Conservation (phyloP, 345 rosid genomes). For the Citrus hindsii region DNA sequence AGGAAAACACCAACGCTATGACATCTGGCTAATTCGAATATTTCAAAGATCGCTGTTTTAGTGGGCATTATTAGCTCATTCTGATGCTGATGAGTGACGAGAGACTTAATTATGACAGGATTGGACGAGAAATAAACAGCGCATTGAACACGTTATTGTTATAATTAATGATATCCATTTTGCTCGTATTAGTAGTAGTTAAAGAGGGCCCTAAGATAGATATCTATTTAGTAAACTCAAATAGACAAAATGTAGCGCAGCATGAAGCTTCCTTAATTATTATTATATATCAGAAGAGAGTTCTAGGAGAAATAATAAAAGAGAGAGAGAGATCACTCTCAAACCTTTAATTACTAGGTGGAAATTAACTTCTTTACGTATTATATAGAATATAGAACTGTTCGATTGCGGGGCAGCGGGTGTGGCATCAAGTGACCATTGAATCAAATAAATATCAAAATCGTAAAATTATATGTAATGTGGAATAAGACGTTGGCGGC, state of each 20-base stretch:
- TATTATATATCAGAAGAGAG: neutral
- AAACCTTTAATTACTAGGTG: no score
- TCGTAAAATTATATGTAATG: neutral
- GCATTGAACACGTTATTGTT: neutral
- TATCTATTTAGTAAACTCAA: neutral
- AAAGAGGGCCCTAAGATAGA: slow-evolving; percentile 4
- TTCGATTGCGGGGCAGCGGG: neutral
- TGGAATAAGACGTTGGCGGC: neutral
- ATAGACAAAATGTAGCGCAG: neutral
- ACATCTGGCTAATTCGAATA: slow-evolving; percentile 1
- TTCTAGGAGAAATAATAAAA: neutral
- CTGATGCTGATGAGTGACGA: slow-evolving; percentile 1
- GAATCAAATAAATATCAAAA: neutral
- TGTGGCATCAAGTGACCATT: neutral
- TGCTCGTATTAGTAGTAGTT: neutral
- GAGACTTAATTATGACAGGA: neutral
- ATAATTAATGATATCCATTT: neutral
- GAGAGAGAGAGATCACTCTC: neutral
- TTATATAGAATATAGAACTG: neutral
- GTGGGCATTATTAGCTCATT: neutral
- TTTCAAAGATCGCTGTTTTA: slow-evolving; percentile 16
- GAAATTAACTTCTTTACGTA: neutral
- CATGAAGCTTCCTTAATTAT: slow-evolving; percentile 7
- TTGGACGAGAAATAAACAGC: neutral
- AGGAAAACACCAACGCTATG: neutral